Percentiles rank a stretch among this genome's conserved stretches.
Evolutionary conservation across 805 yeast genomes (phyloP).

Genomic region (Saturnispora saitoi): DNA sequence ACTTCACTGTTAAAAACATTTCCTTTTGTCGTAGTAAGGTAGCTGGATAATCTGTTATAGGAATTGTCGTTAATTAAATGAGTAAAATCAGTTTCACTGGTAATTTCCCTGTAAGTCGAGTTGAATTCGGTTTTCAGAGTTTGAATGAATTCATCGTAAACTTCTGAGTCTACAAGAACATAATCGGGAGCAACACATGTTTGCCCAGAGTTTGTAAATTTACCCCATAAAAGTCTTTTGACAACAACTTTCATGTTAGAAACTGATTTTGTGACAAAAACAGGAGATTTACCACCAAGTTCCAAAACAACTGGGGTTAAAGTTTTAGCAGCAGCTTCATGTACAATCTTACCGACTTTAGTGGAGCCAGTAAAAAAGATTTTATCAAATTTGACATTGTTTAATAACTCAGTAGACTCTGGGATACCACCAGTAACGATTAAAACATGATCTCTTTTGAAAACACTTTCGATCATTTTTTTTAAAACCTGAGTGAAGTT

Average conservation of each 20-base stretch:
- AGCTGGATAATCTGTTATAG: slow-evolving; percentile 36
- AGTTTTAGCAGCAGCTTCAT: slow-evolving; percentile 74
- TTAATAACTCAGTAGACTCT: slow-evolving; percentile 44
- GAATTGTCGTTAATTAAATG: slow-evolving; percentile 54
- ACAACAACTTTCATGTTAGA: slow-evolving; percentile 32
- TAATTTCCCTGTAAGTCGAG: slow-evolving; percentile 30
- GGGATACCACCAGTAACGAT: slow-evolving; percentile 67
- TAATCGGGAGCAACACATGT: slow-evolving; percentile 89
- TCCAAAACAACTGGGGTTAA: slow-evolving; percentile 78
- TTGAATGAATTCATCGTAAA: slow-evolving; percentile 43
- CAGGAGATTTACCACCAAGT: slow-evolving; percentile 91
- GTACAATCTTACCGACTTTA: slow-evolving; percentile 66
- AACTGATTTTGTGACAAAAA: slow-evolving; percentile 38
- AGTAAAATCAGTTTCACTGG: slow-evolving; percentile 36
- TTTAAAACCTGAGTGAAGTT: slow-evolving; percentile 48
- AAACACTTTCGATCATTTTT: slow-evolving; percentile 41
- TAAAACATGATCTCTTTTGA: slow-evolving; percentile 48
- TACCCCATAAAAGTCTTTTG: slow-evolving; percentile 68
- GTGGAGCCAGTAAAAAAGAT: slow-evolving; percentile 82
- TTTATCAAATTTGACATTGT: slow-evolving; percentile 64
- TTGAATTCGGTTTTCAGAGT: slow-evolving; percentile 14
- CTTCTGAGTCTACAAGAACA: slow-evolving; percentile 51
- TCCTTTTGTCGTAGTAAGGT: slow-evolving; percentile 46
- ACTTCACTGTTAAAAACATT: slow-evolving; percentile 45
- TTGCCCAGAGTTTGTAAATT: slow-evolving; percentile 78